phyloP scores from a whole-genome alignment of 2,329 filamentous ascomycete species.

The Epichloe coenophiala region DNA sequence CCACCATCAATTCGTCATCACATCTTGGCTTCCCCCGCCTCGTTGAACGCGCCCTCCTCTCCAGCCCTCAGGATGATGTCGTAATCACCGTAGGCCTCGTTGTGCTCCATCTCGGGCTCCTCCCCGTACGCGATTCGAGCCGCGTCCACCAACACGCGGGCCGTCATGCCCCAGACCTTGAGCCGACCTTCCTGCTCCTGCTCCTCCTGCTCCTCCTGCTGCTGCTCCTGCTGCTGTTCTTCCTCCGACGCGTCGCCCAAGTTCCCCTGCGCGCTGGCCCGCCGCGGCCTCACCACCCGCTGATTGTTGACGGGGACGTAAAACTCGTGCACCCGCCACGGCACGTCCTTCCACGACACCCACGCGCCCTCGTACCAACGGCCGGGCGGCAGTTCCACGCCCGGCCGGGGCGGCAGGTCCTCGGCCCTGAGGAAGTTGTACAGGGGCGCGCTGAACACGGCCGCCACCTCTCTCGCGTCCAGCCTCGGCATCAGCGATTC shows the following conservation, averaged over 20 bases:
- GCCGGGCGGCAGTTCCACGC: conserved; percentile 31
- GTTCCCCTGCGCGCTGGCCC: conserved; percentile 27
- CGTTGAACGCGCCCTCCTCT: conserved; percentile 33
- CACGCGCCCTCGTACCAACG: conserved; percentile 80
- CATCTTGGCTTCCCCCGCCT: conserved; percentile 20
- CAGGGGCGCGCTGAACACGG: conserved; percentile 90
- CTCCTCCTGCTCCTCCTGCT: conserved; percentile 17
- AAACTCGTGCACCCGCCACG: conserved; percentile 88
- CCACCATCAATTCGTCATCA: conserved; percentile 5
- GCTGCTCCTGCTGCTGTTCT: conserved; percentile 30
- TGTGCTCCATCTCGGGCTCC: conserved; percentile 72
- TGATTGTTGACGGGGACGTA: conserved; percentile 68
- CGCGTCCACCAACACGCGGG: conserved; percentile 75
- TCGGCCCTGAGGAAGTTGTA: conserved; percentile 59
- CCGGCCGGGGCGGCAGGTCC: conserved; percentile 36
- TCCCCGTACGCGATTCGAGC: conserved; percentile 71
- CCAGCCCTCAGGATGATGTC: conserved; percentile 33
- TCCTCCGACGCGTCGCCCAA: conserved; percentile 31
- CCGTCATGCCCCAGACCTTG: conserved; percentile 92
- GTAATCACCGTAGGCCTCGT: conserved; percentile 38
- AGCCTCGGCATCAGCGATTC: conserved; percentile 64
- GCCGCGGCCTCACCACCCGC: conserved; percentile 48
- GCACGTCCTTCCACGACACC: conserved; percentile 62
- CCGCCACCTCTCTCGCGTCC: conserved; percentile 82
- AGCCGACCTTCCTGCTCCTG: conserved; percentile 46